Percentiles rank a stretch among this genome's conserved stretches.
These are phyloP conservation scores for Ecytonucleospora hepatopenaei DNA, from an alignment of 371 early-diverging fungal genomes.

Conservation along the genomic window DNA sequence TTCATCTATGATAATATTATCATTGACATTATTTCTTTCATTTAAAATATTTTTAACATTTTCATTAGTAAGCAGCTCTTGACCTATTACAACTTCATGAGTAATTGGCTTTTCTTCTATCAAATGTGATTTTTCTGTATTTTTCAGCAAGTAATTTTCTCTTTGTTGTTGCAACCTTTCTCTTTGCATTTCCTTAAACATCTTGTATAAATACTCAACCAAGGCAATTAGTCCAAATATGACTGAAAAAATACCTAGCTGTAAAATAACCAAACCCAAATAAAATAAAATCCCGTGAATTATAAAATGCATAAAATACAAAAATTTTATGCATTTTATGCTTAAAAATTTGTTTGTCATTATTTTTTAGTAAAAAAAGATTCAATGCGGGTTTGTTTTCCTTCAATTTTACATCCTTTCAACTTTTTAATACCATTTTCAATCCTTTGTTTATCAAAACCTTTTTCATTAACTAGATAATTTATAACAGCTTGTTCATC, in stretches of 20 bases:
- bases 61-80: no score
- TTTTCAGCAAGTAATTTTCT: not conserved
- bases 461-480: conserved; percentile 80
- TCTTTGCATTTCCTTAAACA: not conserved
- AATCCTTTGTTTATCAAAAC: conserved; percentile 84
- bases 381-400: conserved; percentile 32
- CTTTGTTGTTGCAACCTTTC: not conserved
- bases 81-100: not conserved
- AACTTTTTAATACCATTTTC: conserved; percentile 62
- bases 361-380: conserved; percentile 27
- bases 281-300: not conserved
- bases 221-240: not conserved
- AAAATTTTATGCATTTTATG: not conserved
- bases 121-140: not conserved
- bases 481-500: conserved; percentile 69
- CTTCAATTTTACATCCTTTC: conserved; percentile 8
- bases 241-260: not conserved
- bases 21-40: no score
- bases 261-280: not conserved
- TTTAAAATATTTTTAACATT: no score
- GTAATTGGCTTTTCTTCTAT: not conserved
- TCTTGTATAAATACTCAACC: not conserved
- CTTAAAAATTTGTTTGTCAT: not conserved
- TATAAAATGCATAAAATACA: not conserved
- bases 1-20: no score